Conservation (phyloP, 2,329 filamentous ascomycete species). For the Monilinia polystroma region DNA sequence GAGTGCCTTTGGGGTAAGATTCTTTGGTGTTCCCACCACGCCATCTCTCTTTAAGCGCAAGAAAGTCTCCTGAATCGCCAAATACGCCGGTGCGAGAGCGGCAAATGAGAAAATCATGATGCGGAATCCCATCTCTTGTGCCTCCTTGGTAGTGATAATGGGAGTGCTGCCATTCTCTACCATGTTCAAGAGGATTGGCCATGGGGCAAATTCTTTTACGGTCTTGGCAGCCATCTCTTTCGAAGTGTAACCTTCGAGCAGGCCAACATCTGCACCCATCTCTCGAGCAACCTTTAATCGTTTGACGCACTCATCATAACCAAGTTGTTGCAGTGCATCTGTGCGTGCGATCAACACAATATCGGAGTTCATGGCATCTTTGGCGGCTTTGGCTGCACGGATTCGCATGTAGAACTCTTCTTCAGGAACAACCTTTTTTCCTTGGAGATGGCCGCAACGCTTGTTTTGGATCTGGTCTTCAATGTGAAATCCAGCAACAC, state of each 20-base stretch:
- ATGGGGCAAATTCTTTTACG: constrained; percentile 49
- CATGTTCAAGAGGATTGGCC: constrained; percentile 56
- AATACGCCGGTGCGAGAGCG: constrained; percentile 49
- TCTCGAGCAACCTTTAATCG: constrained; percentile 52
- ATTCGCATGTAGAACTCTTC: constrained; percentile 56
- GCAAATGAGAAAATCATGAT: constrained; percentile 58
- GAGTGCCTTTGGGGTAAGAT: constrained; percentile 48
- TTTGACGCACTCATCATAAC: constrained; percentile 55
- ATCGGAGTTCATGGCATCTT: constrained; percentile 51
- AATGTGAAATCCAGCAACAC: constrained; percentile 60
- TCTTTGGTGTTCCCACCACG: constrained; percentile 43
- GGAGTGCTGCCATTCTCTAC: constrained; percentile 58
- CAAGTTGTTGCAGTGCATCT: constrained; percentile 57
- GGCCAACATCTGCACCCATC: constrained; percentile 58
- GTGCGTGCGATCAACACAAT: constrained; percentile 65
- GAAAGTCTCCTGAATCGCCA: constrained; percentile 44
- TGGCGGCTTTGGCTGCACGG: constrained; percentile 53
- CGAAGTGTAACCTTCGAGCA: constrained; percentile 58
- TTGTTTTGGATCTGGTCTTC: constrained; percentile 64
- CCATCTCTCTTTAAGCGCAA: constrained; percentile 44
- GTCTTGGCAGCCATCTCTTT: constrained; percentile 49
- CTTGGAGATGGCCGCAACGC: constrained; percentile 63
- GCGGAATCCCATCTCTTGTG: constrained; percentile 55
- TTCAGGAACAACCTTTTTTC: constrained; percentile 56
- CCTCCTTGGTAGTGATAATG: constrained; percentile 52